Base-by-base conservation (phyloP, 2,329 filamentous ascomycete genomes). In the Curvularia lunata region DNA sequence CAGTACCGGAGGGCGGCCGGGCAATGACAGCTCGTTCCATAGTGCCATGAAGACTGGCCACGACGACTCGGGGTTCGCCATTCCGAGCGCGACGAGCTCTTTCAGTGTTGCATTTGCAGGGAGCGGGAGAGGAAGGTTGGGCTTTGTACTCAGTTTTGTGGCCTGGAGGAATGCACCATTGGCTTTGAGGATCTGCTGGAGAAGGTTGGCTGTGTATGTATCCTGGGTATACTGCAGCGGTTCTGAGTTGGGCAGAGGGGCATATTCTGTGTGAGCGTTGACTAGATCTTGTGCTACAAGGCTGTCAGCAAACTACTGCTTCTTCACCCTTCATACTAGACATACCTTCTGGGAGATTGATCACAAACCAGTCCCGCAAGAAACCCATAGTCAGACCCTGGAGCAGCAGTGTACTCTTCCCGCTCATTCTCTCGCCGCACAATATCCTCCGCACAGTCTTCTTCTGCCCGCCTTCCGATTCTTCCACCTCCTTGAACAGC, bases 341-440 rank as follows among this genome's bases (percentile, higher is more conserved):
- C 83, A 69, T 82, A 96, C 93, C 90, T 80, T 99, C 92, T 37
- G 95, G 93, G 50, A 98, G 84, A 71, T 91, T 89, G 57, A 99
- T 84, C 46, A 98, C 92, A 43, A 97, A 83, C 92, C 93, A 98
- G 27, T 90, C 85, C 75, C 92, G 91, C 70, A 93, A 75, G 65
- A 94, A 88, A 1, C 87, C 94, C 77, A 93, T 88, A 18, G 90
- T 82, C 84, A 96, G 86, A 38, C 90, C 90, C 79, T 98, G 93
- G 45, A 97, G 81, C 70, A 96, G 77, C 70, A 96, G 79, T 67
- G 95, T 86, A 75, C 91, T 97, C 85, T 98, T 99, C 34, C 95
- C 95, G 13, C 89, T 86, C 41, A 88, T 84, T 73, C 85, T 88
- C 53, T 86, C 85, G 3, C 95, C 95, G 43, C 85, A 88, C 48